Conservation (phyloP, 2,329 filamentous ascomycete species). For the Alternaria sp. region DNA sequence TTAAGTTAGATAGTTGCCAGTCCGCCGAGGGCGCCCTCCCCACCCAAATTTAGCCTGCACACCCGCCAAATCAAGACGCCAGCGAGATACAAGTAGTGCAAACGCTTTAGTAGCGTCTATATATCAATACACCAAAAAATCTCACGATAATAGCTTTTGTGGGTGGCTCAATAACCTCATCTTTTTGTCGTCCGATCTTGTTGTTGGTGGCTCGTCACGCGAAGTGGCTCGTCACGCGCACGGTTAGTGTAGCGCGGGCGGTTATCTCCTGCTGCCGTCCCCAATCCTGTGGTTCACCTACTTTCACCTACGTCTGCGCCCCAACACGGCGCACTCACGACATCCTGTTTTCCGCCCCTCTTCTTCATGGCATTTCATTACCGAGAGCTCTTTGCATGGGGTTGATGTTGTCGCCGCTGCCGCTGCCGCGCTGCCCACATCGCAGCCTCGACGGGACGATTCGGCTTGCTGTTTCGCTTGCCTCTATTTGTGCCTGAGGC, state of each 20-base stretch:
- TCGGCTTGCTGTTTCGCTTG: background rate
- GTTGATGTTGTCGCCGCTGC: background rate
- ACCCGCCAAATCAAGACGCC: too few relatives aligned
- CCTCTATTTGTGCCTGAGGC: constrained; percentile 14
- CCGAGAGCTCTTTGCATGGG: background rate
- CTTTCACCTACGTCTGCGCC: background rate
- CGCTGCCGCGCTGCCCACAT: background rate
- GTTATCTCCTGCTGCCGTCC: background rate
- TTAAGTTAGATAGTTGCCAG: too few relatives aligned
- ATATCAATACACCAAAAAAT: too few relatives aligned
- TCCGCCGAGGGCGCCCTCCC: too few relatives aligned
- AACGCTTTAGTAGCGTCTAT: too few relatives aligned
- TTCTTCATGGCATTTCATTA: background rate
- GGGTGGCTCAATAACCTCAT: too few relatives aligned
- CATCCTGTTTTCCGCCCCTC: background rate
- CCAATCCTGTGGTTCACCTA: background rate
- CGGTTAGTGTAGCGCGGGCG: background rate
- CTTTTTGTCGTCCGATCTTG: too few relatives aligned
- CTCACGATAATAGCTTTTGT: too few relatives aligned
- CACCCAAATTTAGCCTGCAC: too few relatives aligned
- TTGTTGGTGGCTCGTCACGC: too few relatives aligned
- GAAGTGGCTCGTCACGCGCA: too few relatives aligned
- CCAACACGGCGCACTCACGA: background rate
- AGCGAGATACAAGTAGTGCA: too few relatives aligned
- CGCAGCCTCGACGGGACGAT: background rate